Percentiles rank a stretch among this genome's conserved stretches.
Conservation (phyloP, 139 green algal genomes). For the Edaphochlamys debaryana region DNA sequence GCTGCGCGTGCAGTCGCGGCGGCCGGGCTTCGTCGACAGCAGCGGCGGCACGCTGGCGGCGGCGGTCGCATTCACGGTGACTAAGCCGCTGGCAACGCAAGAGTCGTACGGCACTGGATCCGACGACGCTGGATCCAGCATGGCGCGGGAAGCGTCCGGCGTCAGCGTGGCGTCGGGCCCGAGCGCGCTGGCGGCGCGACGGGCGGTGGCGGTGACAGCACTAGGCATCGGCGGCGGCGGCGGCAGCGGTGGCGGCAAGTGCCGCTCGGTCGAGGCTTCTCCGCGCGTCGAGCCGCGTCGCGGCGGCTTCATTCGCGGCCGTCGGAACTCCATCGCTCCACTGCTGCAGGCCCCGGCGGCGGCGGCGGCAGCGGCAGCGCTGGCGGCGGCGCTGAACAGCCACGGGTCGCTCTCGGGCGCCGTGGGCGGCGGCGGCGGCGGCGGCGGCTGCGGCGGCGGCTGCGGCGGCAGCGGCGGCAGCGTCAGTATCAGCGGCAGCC, state of each 20-base stretch:
- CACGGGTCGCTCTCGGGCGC: not conserved
- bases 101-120: too few relatives aligned
- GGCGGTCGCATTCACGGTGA: not conserved
- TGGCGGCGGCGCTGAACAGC: not conserved
- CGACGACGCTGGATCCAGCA: too few relatives aligned
- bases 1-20: constrained; percentile 6
- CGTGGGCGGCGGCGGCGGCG: not conserved
- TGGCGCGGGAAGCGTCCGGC: too few relatives aligned
- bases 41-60: constrained; percentile 9
- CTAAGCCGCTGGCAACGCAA: too few relatives aligned
- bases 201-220: too few relatives aligned
- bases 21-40: constrained; percentile 5
- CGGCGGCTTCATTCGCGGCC: not conserved
- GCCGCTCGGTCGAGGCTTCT: not conserved
- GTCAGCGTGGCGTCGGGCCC: too few relatives aligned
- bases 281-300: not conserved
- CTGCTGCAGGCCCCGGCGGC: too few relatives aligned
- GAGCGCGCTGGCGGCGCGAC: too few relatives aligned
- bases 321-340: too few relatives aligned
- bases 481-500: too few relatives aligned
- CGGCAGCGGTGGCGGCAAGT: not conserved
- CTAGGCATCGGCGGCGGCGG: not conserved
- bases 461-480: not conserved
- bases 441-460: not conserved
- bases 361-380: not conserved